Percentiles rank a stretch among this genome's conserved stretches.
Evolutionary conservation across 2,329 filamentous ascomycete species (phyloP).

Genomic region (Aspergillus novoparasiticus): DNA sequence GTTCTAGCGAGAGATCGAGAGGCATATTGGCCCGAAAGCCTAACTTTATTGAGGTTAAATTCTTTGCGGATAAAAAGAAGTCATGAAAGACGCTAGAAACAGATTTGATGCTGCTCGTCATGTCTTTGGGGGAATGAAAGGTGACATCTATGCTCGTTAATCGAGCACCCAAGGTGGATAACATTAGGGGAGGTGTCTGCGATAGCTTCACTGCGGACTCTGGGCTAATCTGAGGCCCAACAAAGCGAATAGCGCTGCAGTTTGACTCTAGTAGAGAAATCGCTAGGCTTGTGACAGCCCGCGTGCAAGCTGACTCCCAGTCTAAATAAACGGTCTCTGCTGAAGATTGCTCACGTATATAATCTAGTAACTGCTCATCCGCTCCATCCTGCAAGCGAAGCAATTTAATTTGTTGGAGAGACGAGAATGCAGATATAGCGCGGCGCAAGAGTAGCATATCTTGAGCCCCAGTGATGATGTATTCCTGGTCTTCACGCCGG

Average conservation of each 20-base stretch:
- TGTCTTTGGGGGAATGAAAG: conserved; percentile 60
- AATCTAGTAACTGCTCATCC: conserved; percentile 57
- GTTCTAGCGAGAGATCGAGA: conserved; percentile 59
- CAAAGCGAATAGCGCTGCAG: conserved; percentile 62
- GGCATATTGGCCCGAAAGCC: conserved; percentile 63
- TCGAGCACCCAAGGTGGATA: conserved; percentile 57
- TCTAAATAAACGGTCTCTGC: conserved; percentile 54
- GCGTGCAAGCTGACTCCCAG: conserved; percentile 65
- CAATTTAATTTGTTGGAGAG: conserved; percentile 66
- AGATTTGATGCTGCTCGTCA: conserved; percentile 60
- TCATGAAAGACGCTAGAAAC: conserved; percentile 60
- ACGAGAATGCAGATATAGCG: conserved; percentile 60
- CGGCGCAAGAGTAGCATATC: conserved; percentile 57
- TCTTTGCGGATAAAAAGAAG: conserved; percentile 61
- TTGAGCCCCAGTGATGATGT: conserved; percentile 53
- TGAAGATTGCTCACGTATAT: conserved; percentile 51
- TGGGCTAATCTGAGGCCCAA: conserved; percentile 64
- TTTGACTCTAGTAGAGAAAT: conserved; percentile 58
- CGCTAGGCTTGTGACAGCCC: conserved; percentile 62
- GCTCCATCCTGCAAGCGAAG: conserved; percentile 63
- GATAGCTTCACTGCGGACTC: conserved; percentile 58
- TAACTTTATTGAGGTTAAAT: conserved; percentile 65
- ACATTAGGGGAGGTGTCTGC: conserved; percentile 48
- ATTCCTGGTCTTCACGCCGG: conserved; percentile 41
- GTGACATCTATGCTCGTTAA: conserved; percentile 65